phyloP scores from a whole-genome alignment of 2,329 filamentous ascomycete genomes.

The Dothiorella sarmentorum region DNA sequence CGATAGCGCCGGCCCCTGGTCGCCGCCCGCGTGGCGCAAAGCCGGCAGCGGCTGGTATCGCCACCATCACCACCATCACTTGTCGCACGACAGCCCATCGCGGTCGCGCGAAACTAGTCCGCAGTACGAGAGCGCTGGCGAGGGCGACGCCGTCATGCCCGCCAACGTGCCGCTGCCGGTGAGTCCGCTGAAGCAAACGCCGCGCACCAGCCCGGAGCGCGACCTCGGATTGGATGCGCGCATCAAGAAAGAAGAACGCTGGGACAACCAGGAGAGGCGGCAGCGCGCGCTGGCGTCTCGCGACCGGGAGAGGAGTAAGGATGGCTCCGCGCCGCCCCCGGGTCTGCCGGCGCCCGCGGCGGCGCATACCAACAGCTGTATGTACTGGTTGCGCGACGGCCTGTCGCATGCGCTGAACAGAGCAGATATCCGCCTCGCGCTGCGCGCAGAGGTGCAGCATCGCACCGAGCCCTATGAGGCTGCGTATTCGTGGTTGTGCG shows the following conservation, averaged over 20 bases:
- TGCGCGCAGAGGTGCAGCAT: constrained; percentile 85
- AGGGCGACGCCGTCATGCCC: constrained; percentile 49
- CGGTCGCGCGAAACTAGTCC: constrained; percentile 58
- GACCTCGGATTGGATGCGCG: constrained; percentile 31
- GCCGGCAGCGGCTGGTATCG: constrained; percentile 59
- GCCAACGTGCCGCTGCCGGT: constrained; percentile 60
- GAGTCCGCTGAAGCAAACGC: constrained; percentile 56
- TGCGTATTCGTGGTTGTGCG: constrained; percentile 61
- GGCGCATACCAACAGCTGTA: constrained; percentile 47
- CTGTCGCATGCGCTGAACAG: constrained; percentile 10
- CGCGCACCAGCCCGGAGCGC: constrained; percentile 50
- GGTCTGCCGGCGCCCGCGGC: constrained; percentile 1
- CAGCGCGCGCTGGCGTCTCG: constrained; percentile 27
- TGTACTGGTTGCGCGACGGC: constrained; percentile 25
- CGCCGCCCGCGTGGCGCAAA: constrained; percentile 62
- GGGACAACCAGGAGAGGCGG: constrained; percentile 22
- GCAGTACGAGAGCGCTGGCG: constrained; percentile 56
- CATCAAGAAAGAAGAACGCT: constrained; percentile 22
- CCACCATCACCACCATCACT: constrained; percentile 28
- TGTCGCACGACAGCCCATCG: constrained; percentile 43
- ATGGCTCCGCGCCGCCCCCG: constrained; percentile 23
- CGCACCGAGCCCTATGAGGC: constrained; percentile 80
- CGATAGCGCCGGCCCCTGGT: constrained; percentile 55
- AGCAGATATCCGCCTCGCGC: constrained; percentile 65
- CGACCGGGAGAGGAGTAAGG: constrained; percentile 25